phyloP scores from a whole-genome alignment of 306 rosid genomes.

The Glycyrrhiza uralensis region DNA sequence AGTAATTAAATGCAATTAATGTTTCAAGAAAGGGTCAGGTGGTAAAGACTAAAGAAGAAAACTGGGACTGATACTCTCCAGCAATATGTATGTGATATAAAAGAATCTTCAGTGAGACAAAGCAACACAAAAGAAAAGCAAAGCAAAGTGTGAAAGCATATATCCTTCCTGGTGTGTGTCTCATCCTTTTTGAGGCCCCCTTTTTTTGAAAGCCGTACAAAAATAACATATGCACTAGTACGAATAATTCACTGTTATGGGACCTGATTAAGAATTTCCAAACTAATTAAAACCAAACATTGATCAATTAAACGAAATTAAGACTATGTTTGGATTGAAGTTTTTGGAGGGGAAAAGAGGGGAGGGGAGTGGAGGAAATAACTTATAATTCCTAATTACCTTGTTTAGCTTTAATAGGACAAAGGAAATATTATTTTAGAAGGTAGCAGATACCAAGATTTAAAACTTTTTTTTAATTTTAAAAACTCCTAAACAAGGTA shows the following conservation, averaged over 20 bases:
- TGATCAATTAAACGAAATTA: neutral
- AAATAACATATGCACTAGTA: constrained; percentile 28
- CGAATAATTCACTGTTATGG: constrained; percentile 35
- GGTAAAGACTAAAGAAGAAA: constrained; percentile 31
- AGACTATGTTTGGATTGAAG: too few relatives aligned
- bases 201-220: constrained; percentile 32
- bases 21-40: neutral
- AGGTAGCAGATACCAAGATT: too few relatives aligned
- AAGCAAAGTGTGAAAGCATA: constrained; percentile 38
- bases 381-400: too few relatives aligned
- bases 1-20: constrained; percentile 6
- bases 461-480: too few relatives aligned
- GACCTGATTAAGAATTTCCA: constrained; percentile 29
- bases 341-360: too few relatives aligned
- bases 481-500: too few relatives aligned
- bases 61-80: constrained; percentile 15
- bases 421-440: too few relatives aligned
- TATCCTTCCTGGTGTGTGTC: constrained; percentile 36
- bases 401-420: too few relatives aligned
- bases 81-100: constrained; percentile 37
- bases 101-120: constrained; percentile 44
- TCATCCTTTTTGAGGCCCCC: constrained; percentile 15
- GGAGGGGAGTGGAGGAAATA: too few relatives aligned
- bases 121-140: constrained; percentile 43
- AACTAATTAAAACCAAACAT: constrained; percentile 28